Conservation (phyloP, 176 grass and related monocot species). For the Oryza meyeriana region DNA sequence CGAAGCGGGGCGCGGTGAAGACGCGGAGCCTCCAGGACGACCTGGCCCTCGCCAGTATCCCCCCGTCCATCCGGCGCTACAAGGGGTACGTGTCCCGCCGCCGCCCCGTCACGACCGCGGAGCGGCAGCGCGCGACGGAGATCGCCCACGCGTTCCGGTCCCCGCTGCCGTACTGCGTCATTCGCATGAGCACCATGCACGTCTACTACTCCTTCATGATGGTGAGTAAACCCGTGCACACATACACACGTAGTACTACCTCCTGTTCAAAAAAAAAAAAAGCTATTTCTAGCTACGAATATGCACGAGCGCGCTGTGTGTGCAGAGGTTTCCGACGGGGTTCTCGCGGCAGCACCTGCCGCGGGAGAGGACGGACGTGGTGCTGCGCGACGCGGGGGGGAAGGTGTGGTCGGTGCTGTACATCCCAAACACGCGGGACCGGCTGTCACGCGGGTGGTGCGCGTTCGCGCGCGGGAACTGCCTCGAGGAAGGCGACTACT, state of each 20-base stretch:
- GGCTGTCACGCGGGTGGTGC: slow-evolving; percentile 65
- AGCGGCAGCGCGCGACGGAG: slow-evolving; percentile 56
- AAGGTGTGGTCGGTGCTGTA: slow-evolving; percentile 59
- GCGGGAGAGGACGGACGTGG: slow-evolving; percentile 45
- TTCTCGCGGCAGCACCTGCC: slow-evolving; percentile 74
- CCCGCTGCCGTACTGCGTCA: slow-evolving; percentile 63
- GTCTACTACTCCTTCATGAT: slow-evolving; percentile 65
- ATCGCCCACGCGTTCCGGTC: slow-evolving; percentile 69
- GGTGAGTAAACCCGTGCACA: slow-evolving; percentile 9
- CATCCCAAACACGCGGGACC: slow-evolving; percentile 58
- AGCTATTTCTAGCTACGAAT: too few species aligned
- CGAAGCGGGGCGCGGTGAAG: not conserved
- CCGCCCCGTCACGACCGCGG: slow-evolving; percentile 42
- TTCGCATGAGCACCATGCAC: slow-evolving; percentile 65
- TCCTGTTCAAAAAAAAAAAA: too few species aligned
- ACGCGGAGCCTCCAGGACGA: slow-evolving; percentile 40
- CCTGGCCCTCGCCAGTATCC: slow-evolving; percentile 22
- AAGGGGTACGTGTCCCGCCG: slow-evolving; percentile 55
- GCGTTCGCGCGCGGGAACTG: slow-evolving; percentile 66
- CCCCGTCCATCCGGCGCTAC: slow-evolving; percentile 13
- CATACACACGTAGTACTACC: too few species aligned
- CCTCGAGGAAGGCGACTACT: slow-evolving; percentile 84
- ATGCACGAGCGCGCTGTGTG: too few species aligned
- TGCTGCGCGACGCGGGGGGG: slow-evolving; percentile 48
- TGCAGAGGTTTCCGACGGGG: slow-evolving; percentile 66